phyloP scores from a whole-genome alignment of 1,284 basidiomycete genomes.

The Hemileia vastatrix region DNA sequence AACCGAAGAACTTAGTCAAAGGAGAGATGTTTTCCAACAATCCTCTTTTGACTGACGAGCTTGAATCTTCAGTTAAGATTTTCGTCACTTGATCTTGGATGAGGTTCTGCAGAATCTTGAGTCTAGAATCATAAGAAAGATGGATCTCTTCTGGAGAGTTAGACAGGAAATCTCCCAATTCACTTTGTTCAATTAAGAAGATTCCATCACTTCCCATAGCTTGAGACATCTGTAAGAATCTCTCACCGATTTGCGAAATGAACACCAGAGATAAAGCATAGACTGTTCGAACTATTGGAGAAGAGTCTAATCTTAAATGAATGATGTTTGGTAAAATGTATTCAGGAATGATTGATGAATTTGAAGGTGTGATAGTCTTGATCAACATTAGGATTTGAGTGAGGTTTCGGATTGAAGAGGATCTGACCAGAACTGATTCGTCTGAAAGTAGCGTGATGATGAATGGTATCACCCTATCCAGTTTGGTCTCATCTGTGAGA shows the following conservation, averaged over 20 bases:
- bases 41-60: slow-evolving; percentile 51
- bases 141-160: slow-evolving; percentile 34
- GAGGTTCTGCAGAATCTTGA: slow-evolving; percentile 71
- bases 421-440: too few species aligned
- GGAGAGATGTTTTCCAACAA: slow-evolving; percentile 66
- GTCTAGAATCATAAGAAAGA: slow-evolving; percentile 66
- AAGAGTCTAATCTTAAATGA: slow-evolving; percentile 68
- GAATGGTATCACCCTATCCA: slow-evolving; percentile 88
- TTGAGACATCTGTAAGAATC: slow-evolving; percentile 85
- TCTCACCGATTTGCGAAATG: slow-evolving; percentile 69
- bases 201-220: too few species aligned
- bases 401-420: too few species aligned
- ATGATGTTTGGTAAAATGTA: slow-evolving; percentile 87
- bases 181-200: slow-evolving; percentile 67
- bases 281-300: slow-evolving; percentile 75
- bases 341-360: slow-evolving; percentile 74
- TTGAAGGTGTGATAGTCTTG: slow-evolving; percentile 77
- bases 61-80: slow-evolving; percentile 51
- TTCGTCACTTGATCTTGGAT: slow-evolving; percentile 80
- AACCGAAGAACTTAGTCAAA: slow-evolving; percentile 83
- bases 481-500: slow-evolving; percentile 85
- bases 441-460: slow-evolving; percentile 78
- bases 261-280: slow-evolving; percentile 79
- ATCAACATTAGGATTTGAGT: slow-evolving; percentile 64
- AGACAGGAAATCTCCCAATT: slow-evolving; percentile 53